Evolutionary conservation across 192 early-diverging fungal genomes (phyloP), one percentile per base, ranked within the genome.

Genomic region (Phlyctochytrium arcticum): DNA sequence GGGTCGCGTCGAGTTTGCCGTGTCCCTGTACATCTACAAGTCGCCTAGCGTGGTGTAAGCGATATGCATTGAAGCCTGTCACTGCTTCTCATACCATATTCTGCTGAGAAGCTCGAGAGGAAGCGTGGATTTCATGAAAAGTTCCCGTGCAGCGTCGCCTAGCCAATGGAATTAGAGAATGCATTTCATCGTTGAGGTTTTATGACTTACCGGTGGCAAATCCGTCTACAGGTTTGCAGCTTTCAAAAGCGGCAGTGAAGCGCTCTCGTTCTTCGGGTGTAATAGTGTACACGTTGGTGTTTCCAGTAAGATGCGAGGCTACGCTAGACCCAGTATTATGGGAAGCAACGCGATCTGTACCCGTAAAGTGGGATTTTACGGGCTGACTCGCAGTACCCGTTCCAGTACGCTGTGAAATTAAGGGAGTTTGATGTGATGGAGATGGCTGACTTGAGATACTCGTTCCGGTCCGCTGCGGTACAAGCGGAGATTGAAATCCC

Each of bases 61-160:
- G 62, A 29, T 53, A 15, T 26, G 24, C 10, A 26, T 23, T 15
- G 24, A 24, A 53, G 24, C 3, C 12, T 53, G 27, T 24, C 50
- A 19, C 50, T 53, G 21, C 12, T 29, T 53, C 50, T 24, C 65
- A 49, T 80, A 86, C 95, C 95, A 98, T 44, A 98, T 88, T 36
- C 84, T 82, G 21, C 80, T 74, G 31, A 98, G 80, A 57, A 75
- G 81, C 36, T 95, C 93, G 23, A 78, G 62, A 26, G 87, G 81
- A 32, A 98, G 78, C 70, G 87, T 87, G 1, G 94, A 94, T 69
- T 86, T 92, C 36, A 88, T 54, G 60, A 96, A 92, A 9, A 96
- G 58, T 8, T 79, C 82, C 62, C 83, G 83, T 3, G 90, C 92
- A 39, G 80, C 78, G 0, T 88, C 87, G 10, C 89, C 90, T 73